Evolutionary conservation across 2,329 filamentous ascomycete genomes (phyloP).

Genomic region (Thelonectria rubi): DNA sequence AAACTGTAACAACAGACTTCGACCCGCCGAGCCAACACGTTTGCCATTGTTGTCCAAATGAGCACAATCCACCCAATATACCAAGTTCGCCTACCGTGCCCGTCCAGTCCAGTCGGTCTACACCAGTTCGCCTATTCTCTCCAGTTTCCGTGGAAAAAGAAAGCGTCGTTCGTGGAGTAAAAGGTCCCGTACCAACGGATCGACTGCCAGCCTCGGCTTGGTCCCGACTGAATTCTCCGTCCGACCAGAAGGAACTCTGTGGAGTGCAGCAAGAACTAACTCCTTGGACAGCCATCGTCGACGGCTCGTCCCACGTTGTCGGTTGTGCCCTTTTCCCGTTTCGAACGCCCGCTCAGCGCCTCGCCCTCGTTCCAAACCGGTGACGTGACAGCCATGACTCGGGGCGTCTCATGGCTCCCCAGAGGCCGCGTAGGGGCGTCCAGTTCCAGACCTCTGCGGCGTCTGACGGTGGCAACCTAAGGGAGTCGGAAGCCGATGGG

Average conservation of each 20-base stretch:
- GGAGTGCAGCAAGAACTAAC: slow-evolving; percentile 17
- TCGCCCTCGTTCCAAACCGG: slow-evolving; percentile 6
- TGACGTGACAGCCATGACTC: slow-evolving; percentile 24
- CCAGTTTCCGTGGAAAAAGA: not conserved
- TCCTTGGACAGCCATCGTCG: slow-evolving; percentile 22
- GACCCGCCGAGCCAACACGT: slow-evolving; percentile 5
- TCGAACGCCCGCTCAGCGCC: not conserved
- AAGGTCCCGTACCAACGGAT: not conserved
- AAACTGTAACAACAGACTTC: not conserved
- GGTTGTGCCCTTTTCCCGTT: not conserved
- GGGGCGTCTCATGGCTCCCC: not conserved
- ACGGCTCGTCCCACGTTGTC: slow-evolving; percentile 24
- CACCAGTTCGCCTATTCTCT: not conserved
- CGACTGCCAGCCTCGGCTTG: slow-evolving; percentile 16
- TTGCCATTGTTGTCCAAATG: slow-evolving; percentile 3
- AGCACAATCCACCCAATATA: not conserved
- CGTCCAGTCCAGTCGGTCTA: not conserved
- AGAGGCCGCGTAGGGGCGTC: not conserved
- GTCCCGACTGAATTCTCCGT: slow-evolving; percentile 40
- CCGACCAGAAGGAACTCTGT: slow-evolving; percentile 22
- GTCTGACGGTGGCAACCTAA: not conserved
- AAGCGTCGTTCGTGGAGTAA: not conserved
- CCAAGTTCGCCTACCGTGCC: not conserved
- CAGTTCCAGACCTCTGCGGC: not conserved
- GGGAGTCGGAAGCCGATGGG: too few species aligned